Evolutionary conservation across 768 basidiomycete genomes (phyloP).

Genomic region (Tricholoma flavovirens): DNA sequence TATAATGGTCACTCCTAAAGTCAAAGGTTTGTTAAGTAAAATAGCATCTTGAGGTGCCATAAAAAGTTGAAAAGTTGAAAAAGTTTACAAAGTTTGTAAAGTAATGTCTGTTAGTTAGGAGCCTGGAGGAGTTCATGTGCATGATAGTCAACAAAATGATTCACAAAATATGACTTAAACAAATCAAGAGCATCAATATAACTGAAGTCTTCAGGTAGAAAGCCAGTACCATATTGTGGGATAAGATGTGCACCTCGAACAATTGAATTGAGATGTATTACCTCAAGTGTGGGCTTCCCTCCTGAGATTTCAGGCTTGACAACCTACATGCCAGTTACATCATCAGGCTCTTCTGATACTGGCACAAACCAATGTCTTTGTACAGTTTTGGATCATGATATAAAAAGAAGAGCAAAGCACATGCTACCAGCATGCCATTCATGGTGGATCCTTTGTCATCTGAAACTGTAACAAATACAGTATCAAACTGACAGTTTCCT

Average conservation of each 20-base stretch:
- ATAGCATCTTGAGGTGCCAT: not conserved
- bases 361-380: too few species aligned
- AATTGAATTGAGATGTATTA: not conserved
- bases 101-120: not conserved
- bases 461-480: not conserved
- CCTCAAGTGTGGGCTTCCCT: not conserved
- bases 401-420: not conserved
- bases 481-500: not conserved
- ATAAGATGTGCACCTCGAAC: not conserved
- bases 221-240: not conserved
- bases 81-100: not conserved
- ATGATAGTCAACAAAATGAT: not conserved
- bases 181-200: not conserved
- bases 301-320: not conserved
- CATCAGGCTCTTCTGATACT: too few species aligned
- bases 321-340: not conserved
- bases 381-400: not conserved
- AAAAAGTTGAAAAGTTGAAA: not conserved
- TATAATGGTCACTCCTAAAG: not conserved
- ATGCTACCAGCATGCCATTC: not conserved
- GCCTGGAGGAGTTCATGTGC: not conserved
- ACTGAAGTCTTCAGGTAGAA: not conserved
- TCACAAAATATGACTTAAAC: too few species aligned
- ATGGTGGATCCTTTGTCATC: not conserved
- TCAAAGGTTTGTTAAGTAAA: not conserved